phyloP scores from a whole-genome alignment of 768 basidiomycete species.

The Lanmaoa rubissima region DNA sequence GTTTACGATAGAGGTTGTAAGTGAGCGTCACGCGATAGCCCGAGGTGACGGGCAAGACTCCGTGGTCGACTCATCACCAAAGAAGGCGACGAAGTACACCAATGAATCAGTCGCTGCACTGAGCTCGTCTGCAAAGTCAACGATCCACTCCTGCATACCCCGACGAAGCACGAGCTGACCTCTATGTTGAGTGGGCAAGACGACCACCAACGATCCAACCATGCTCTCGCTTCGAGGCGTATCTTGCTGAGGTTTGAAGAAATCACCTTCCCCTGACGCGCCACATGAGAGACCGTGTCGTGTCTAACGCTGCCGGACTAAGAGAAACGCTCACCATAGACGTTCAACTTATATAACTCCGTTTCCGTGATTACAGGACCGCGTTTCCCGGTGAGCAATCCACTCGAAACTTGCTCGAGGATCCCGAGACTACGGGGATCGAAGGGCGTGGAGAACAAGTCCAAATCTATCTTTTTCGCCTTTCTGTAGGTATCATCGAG shows the following conservation, averaged over 20 bases:
- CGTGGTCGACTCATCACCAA: conserved; percentile 45
- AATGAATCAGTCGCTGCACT: neutral
- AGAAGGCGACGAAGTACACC: conserved; percentile 40
- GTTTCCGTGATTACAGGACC: neutral
- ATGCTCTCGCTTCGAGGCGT: conserved; percentile 43
- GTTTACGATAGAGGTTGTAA: conserved; percentile 32
- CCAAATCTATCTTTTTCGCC: conserved; percentile 42
- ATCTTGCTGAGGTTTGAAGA: conserved; percentile 3
- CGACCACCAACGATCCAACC: conserved; percentile 52
- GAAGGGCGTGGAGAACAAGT: conserved; percentile 28
- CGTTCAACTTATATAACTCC: conserved; percentile 46
- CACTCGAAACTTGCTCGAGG: neutral
- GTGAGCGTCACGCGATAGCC: conserved; percentile 46
- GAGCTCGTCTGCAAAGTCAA: neutral
- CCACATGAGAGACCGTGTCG: neutral
- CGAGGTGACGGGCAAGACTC: conserved; percentile 39
- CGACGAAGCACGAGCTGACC: conserved; percentile 4
- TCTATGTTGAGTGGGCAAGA: conserved; percentile 38
- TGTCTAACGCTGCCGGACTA: neutral
- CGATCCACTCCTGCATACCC: neutral
- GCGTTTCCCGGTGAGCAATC: neutral
- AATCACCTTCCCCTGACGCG: neutral
- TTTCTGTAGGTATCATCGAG: conserved; percentile 30
- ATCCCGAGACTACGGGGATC: neutral
- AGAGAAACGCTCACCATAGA: conserved; percentile 37